Evolutionary conservation across 2,329 filamentous ascomycete genomes (phyloP).

Genomic region (Coniochaeta sp.): DNA sequence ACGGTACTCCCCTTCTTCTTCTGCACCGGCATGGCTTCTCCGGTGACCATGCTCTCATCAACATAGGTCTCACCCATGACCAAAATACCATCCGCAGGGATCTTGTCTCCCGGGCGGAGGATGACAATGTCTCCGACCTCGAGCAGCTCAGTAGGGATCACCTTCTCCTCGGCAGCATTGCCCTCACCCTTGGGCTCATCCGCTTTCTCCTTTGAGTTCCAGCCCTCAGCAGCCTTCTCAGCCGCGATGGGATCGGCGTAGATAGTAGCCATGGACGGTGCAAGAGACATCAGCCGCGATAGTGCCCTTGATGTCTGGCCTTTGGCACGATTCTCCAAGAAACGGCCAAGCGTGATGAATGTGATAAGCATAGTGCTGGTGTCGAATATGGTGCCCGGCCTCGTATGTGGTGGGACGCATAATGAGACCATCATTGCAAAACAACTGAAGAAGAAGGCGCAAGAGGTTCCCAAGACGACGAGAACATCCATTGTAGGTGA

Average conservation of each 20-base stretch:
- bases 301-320: slow-evolving; percentile 93
- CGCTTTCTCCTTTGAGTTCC: slow-evolving; percentile 41
- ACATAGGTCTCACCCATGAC: slow-evolving; percentile 88
- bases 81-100: slow-evolving; percentile 84
- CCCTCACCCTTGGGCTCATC: slow-evolving; percentile 44
- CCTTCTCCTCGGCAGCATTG: slow-evolving; percentile 67
- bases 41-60: slow-evolving; percentile 98
- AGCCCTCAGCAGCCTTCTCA: slow-evolving; percentile 79
- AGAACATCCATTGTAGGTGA: slow-evolving; percentile 97
- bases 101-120: slow-evolving; percentile 89
- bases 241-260: slow-evolving; percentile 91
- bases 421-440: slow-evolving; percentile 81
- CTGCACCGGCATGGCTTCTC: slow-evolving; percentile 89
- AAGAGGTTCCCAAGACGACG: slow-evolving; percentile 86
- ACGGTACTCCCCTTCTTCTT: slow-evolving; percentile 74
- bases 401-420: slow-evolving; percentile 63
- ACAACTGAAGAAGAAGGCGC: slow-evolving; percentile 93
- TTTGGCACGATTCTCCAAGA: slow-evolving; percentile 89
- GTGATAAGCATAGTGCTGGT: slow-evolving; percentile 98
- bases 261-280: slow-evolving; percentile 94
- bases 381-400: slow-evolving; percentile 88
- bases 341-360: slow-evolving; percentile 86
- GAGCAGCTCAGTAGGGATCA: slow-evolving; percentile 90
- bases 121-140: slow-evolving; percentile 92
- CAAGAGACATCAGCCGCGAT: slow-evolving; percentile 88